Conservation (phyloP, 2,329 filamentous ascomycete genomes). For the Penicillium verrucosum region DNA sequence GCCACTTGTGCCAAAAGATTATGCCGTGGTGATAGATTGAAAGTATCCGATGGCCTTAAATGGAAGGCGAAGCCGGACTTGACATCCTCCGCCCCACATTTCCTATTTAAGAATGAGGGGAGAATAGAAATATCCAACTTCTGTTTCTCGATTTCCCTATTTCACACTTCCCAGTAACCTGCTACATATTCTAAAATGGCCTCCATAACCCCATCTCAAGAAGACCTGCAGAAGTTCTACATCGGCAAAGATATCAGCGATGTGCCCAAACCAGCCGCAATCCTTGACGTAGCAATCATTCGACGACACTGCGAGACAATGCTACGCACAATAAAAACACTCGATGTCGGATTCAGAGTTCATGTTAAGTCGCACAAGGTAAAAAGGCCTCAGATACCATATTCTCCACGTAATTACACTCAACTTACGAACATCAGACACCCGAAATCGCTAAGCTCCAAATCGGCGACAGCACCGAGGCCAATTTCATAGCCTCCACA, state of each 20-base stretch:
- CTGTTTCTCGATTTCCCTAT: not conserved
- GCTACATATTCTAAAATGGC: constrained; percentile 2
- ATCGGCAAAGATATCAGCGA: constrained; percentile 60
- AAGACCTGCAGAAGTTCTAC: constrained; percentile 37
- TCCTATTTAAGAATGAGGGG: not conserved
- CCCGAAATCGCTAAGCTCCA: constrained; percentile 64
- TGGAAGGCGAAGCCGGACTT: not conserved
- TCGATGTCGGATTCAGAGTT: constrained; percentile 66
- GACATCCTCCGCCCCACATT: constrained; percentile 10
- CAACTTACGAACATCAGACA: constrained; percentile 49
- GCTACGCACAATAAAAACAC: constrained; percentile 58
- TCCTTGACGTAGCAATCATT: constrained; percentile 66
- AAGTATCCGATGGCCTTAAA: too few relatives aligned
- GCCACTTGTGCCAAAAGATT: too few relatives aligned
- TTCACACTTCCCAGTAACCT: not conserved
- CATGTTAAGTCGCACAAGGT: constrained; percentile 86
- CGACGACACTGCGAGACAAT: constrained; percentile 68
- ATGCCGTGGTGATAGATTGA: too few relatives aligned
- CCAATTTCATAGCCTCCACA: constrained; percentile 69
- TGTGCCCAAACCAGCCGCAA: constrained; percentile 62
- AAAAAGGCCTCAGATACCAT: constrained; percentile 11
- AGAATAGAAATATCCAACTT: constrained; percentile 1
- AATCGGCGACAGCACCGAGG: constrained; percentile 58
- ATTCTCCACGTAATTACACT: not conserved
- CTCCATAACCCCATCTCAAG: constrained; percentile 8